Evolutionary conservation across 75 land plant species (phyloP).

Genomic region (Sequoiadendron giganteum): DNA sequence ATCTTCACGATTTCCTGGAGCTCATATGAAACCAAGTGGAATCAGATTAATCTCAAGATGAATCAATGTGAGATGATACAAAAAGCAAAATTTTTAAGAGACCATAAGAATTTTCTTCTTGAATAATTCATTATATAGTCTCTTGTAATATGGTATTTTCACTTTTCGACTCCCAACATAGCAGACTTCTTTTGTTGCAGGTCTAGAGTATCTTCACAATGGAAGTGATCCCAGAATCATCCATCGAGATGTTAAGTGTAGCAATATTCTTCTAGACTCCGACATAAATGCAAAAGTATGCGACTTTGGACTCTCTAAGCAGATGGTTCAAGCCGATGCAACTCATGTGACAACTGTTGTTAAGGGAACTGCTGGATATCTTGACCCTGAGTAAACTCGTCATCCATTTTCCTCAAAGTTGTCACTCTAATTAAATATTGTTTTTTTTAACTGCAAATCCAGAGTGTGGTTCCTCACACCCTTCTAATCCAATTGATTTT

Average conservation of each 20-base stretch:
- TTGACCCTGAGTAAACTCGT: conserved; percentile 61
- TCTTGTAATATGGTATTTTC: neutral
- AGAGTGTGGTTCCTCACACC: neutral
- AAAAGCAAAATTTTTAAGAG: neutral
- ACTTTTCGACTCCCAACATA: neutral
- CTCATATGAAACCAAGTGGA: neutral
- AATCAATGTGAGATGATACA: neutral
- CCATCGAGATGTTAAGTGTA: conserved; percentile 64
- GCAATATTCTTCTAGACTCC: conserved; percentile 50
- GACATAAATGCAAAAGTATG: conserved; percentile 58
- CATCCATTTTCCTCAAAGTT: neutral
- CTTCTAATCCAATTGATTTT: neutral
- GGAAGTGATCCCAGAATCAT: conserved; percentile 49
- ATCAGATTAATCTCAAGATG: neutral
- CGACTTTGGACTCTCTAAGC: conserved; percentile 75
- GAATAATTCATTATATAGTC: neutral
- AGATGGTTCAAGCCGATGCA: conserved; percentile 35
- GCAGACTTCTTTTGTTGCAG: conserved; percentile 18
- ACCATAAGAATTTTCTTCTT: neutral
- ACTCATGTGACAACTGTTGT: conserved; percentile 54
- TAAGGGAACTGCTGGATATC: conserved; percentile 70
- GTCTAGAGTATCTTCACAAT: conserved; percentile 61
- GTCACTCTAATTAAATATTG: neutral
- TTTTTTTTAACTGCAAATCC: neutral
- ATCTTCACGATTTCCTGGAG: neutral